Percentiles rank a stretch among this genome's conserved stretches.
These are phyloP conservation scores for Beauveria sp. DNA, from an alignment of 2,329 filamentous ascomycete species.

Conservation along the genomic window DNA sequence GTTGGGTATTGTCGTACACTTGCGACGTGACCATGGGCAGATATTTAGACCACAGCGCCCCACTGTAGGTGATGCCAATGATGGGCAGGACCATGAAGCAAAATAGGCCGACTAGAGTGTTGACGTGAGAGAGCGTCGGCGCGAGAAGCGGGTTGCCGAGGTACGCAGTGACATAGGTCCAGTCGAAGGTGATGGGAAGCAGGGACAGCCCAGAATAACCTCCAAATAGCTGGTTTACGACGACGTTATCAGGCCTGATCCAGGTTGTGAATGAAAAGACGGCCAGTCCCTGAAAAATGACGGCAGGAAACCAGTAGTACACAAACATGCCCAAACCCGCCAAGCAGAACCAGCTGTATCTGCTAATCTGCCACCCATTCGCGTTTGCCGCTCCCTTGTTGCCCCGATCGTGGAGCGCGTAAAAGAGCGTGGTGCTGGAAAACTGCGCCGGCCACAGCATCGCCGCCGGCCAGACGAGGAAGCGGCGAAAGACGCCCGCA, in stretches of 20 bases:
- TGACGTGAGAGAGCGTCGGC: conserved; percentile 36
- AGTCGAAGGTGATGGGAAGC: conserved; percentile 46
- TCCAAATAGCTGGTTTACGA: conserved; percentile 50
- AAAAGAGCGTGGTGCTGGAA: conserved; percentile 39
- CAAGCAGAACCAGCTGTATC: conserved; percentile 39
- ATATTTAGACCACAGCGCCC: conserved; percentile 41
- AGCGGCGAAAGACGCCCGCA: conserved; percentile 48
- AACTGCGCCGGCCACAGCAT: conserved; percentile 55
- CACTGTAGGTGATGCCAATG: conserved; percentile 39
- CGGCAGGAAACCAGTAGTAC: conserved; percentile 48
- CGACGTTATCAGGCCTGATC: conserved; percentile 44
- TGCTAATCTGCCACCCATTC: conserved; percentile 37
- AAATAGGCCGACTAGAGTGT: conserved; percentile 36
- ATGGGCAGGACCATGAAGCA: conserved; percentile 35
- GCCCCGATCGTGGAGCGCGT: conserved; percentile 33
- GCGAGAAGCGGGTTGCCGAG: conserved; percentile 32
- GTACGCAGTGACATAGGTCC: conserved; percentile 34
- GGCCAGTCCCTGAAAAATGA: conserved; percentile 41
- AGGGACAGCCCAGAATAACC: conserved; percentile 45
- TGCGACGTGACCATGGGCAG: conserved; percentile 46
- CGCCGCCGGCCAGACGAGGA: conserved; percentile 50
- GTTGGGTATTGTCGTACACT: conserved; percentile 49
- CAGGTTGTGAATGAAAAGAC: conserved; percentile 50
- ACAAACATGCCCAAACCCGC: conserved; percentile 34
- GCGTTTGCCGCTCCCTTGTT: conserved; percentile 29